Percentiles rank a stretch among this genome's conserved stretches.
phyloP scores from a whole-genome alignment of 192 early-diverging fungal genomes.

The Backusella tarrabulga region DNA sequence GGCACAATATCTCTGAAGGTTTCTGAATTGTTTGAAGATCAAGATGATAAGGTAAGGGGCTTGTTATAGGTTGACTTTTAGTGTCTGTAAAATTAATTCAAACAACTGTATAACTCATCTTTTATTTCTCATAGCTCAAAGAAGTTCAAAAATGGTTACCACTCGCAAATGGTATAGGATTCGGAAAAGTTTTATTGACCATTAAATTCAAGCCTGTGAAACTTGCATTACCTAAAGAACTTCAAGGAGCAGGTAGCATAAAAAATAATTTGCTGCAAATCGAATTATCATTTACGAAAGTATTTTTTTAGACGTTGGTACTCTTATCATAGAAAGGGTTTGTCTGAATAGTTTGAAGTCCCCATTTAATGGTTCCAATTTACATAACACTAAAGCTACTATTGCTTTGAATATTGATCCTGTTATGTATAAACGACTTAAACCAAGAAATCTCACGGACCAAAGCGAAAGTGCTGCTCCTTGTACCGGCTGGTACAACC shows the following conservation, averaged over 20 bases:
- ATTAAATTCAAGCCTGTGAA: slow-evolving; percentile 32
- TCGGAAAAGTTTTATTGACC: slow-evolving; percentile 22
- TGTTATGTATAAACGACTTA: slow-evolving; percentile 13
- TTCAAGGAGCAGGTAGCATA: slow-evolving; percentile 20
- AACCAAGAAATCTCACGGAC: slow-evolving; percentile 6
- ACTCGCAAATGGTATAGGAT: slow-evolving; percentile 27
- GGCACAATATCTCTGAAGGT: slow-evolving; percentile 19
- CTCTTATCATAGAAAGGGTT: slow-evolving; percentile 21
- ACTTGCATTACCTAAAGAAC: slow-evolving; percentile 9
- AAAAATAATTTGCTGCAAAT: background rate
- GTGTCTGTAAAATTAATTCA: background rate
- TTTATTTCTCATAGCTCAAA: slow-evolving; percentile 5
- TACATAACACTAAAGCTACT: slow-evolving; percentile 8
- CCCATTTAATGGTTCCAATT: background rate
- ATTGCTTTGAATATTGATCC: slow-evolving; percentile 25
- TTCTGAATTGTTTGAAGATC: slow-evolving; percentile 8
- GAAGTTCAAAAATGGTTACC: slow-evolving; percentile 25
- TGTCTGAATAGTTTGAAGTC: slow-evolving; percentile 7
- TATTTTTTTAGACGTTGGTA: slow-evolving; percentile 22
- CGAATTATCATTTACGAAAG: background rate
- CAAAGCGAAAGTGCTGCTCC: background rate
- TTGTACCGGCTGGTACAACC: slow-evolving; percentile 13
- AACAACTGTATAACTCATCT: background rate
- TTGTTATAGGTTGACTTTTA: background rate
- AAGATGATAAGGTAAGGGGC: slow-evolving; percentile 14